These are phyloP conservation scores for Mycena galopus DNA, from an alignment of 768 basidiomycete species.

Conservation along the genomic window DNA sequence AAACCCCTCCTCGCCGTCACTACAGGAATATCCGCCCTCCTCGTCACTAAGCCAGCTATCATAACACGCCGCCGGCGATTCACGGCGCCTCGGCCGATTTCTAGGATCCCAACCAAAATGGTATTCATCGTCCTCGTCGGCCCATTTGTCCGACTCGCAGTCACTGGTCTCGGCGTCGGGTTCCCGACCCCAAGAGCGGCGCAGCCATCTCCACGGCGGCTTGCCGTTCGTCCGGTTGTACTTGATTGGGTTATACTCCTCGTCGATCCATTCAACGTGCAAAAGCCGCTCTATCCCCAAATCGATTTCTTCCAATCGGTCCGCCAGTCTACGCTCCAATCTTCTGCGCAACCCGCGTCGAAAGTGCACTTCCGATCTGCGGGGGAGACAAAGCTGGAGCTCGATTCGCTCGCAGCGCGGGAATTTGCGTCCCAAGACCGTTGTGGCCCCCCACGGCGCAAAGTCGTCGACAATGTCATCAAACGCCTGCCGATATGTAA, in stretches of 20 bases:
- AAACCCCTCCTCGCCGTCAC: too few relatives aligned
- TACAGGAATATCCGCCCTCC: too few relatives aligned
- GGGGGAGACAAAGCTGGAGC: conserved; percentile 10
- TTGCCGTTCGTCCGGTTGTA: conserved; percentile 9
- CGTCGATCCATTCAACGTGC: conserved; percentile 15
- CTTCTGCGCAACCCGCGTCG: conserved; percentile 5
- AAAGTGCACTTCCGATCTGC: conserved; percentile 19
- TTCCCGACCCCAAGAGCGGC: neutral
- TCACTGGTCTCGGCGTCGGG: neutral
- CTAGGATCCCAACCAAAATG: too few relatives aligned
- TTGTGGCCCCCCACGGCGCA: neutral
- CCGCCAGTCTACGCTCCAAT: conserved; percentile 1
- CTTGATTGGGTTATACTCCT: neutral
- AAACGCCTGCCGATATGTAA: neutral
- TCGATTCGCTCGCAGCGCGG: neutral
- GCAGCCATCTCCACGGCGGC: neutral
- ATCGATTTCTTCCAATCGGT: neutral
- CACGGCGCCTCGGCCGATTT: too few relatives aligned
- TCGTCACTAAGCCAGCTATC: too few relatives aligned
- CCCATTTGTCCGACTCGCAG: neutral
- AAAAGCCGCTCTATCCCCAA: neutral
- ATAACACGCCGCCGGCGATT: too few relatives aligned
- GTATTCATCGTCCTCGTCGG: too few relatives aligned
- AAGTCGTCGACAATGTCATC: neutral
- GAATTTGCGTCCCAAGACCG: neutral